Conservation (phyloP, 306 rosid genomes). For the Pachyrhizus erosus region DNA sequence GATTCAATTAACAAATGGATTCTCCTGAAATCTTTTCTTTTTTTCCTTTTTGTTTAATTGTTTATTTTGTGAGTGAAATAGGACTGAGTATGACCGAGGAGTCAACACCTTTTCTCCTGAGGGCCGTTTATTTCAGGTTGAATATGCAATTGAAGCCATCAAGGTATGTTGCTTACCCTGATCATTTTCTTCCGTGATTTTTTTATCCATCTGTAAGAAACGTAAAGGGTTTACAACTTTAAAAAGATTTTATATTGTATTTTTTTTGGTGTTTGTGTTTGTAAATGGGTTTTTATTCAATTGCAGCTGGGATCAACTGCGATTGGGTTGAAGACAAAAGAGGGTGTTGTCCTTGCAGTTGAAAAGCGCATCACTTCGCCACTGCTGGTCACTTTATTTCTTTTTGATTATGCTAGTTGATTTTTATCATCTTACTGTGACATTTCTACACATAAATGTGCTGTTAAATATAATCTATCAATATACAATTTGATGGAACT, state of each 20-base stretch:
- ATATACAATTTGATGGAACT: neutral
- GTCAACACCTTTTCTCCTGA: slow-evolving; percentile 98
- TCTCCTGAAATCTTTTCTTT: neutral
- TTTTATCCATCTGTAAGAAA: neutral
- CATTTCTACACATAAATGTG: neutral
- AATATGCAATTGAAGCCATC: slow-evolving; percentile 97
- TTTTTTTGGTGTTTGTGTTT: neutral
- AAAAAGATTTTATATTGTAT: neutral
- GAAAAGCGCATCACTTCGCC: slow-evolving; percentile 98
- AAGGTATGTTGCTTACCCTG: slow-evolving; percentile 58
- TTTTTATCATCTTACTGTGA: neutral
- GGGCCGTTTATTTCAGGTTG: slow-evolving; percentile 97
- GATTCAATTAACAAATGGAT: slow-evolving; percentile 5
- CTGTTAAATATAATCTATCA: neutral
- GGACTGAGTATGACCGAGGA: slow-evolving; percentile 99
- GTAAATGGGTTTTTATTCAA: neutral
- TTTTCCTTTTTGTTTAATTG: slow-evolving; percentile 16
- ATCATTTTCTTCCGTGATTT: neutral
- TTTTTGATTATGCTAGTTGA: neutral
- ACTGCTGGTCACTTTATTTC: slow-evolving; percentile 59
- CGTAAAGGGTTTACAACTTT: neutral
- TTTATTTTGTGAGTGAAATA: slow-evolving; percentile 34
- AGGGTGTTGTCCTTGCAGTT: slow-evolving; percentile 97
- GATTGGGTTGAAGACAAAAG: slow-evolving; percentile 92
- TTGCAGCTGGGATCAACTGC: slow-evolving; percentile 95